These are phyloP conservation scores for Aspergillus japonicus DNA, from an alignment of 2,329 filamentous ascomycete genomes.

Conservation along the genomic window DNA sequence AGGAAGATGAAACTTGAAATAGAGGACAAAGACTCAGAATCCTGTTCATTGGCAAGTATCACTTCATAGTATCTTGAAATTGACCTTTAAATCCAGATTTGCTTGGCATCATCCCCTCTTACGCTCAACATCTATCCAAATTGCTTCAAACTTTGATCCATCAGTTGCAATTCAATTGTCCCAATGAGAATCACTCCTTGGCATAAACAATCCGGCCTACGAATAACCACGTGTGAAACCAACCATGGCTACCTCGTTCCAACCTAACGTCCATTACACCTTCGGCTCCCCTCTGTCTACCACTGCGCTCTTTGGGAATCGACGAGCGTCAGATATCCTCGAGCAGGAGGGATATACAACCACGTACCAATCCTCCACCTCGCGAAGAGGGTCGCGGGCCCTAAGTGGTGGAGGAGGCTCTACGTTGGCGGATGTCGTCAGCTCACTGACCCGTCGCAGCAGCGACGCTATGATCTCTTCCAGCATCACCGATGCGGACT, in stretches of 20 bases:
- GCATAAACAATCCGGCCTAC: not conserved
- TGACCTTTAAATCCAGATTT: no score
- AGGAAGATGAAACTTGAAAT: not conserved
- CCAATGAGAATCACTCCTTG: no score
- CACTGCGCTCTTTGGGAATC: not conserved
- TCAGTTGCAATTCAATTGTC: no score
- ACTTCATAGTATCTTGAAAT: no score
- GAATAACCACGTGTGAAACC: not conserved
- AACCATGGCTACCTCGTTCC: slow-evolving; percentile 19
- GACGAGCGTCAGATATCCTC: slow-evolving; percentile 6
- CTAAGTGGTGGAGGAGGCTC: not conserved
- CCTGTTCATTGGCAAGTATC: not conserved
- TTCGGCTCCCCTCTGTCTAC: slow-evolving; percentile 11
- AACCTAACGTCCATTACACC: slow-evolving; percentile 15
- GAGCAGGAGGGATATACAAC: slow-evolving; percentile 10
- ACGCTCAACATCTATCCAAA: no score
- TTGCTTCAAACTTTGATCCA: no score
- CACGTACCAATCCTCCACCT: not conserved
- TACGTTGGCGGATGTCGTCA: slow-evolving; percentile 12
- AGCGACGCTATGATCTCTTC: slow-evolving; percentile 9
- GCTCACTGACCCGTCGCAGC: slow-evolving; percentile 7
- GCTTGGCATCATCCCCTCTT: no score
- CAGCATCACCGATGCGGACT: slow-evolving; percentile 7
- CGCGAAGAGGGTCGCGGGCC: not conserved
- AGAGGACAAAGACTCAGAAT: not conserved